A percentile compares a stretch with the other conserved stretches of the same genome.
phyloP scores from a whole-genome alignment of 2,329 filamentous ascomycete species.

The Aspergillus calidoustus region DNA sequence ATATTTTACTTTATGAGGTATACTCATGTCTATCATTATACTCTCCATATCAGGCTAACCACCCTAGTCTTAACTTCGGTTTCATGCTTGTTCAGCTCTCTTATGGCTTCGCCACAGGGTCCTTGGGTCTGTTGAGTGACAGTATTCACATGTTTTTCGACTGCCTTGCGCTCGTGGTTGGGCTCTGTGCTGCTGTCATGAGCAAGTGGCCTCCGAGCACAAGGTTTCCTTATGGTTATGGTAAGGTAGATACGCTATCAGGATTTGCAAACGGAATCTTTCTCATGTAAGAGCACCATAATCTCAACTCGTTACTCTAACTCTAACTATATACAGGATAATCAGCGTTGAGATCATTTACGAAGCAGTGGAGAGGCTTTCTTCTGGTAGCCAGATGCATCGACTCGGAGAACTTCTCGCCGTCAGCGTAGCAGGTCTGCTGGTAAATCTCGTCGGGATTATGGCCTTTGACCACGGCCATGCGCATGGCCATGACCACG shows the following conservation, averaged over 20 bases:
- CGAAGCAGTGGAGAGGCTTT: slow-evolving; percentile 86
- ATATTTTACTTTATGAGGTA: slow-evolving; percentile 98
- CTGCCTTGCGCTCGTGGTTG: slow-evolving; percentile 88
- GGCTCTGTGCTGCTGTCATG: slow-evolving; percentile 88
- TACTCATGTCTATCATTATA: slow-evolving; percentile 35
- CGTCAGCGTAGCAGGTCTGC: slow-evolving; percentile 82
- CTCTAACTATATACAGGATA: slow-evolving; percentile 59
- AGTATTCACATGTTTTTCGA: slow-evolving; percentile 99
- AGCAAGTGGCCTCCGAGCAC: slow-evolving; percentile 94
- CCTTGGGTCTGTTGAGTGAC: slow-evolving; percentile 91
- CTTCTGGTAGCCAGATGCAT: slow-evolving; percentile 81
- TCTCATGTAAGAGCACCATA: slow-evolving; percentile 67
- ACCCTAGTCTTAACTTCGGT: slow-evolving; percentile 77
- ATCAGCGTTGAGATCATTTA: slow-evolving; percentile 96
- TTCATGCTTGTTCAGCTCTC: slow-evolving; percentile 96
- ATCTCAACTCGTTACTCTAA: neutral
- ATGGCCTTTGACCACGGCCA: slow-evolving; percentile 75
- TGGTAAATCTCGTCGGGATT: slow-evolving; percentile 92
- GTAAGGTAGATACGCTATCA: slow-evolving; percentile 94
- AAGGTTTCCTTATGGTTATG: slow-evolving; percentile 91
- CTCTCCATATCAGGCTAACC: slow-evolving; percentile 25
- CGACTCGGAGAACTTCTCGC: slow-evolving; percentile 84
- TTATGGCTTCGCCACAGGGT: slow-evolving; percentile 92
- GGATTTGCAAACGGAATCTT: slow-evolving; percentile 97
- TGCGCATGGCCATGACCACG: slow-evolving; percentile 54